These are phyloP conservation scores for Mesostigma viride DNA, from an alignment of 139 green algal species.

Conservation along the genomic window DNA sequence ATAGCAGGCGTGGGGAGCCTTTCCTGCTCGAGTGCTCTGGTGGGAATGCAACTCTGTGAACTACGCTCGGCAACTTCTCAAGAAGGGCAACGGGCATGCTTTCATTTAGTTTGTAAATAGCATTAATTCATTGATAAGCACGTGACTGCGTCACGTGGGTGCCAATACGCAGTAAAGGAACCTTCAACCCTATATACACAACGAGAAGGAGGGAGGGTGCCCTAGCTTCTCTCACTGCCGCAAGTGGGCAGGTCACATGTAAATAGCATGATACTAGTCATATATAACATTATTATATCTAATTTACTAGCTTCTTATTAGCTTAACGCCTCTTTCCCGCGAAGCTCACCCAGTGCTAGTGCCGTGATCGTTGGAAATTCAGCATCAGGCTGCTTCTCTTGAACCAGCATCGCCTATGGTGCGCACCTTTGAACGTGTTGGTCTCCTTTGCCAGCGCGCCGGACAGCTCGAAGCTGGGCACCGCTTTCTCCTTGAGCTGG, in stretches of 20 bases:
- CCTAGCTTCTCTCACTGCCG: too few species aligned
- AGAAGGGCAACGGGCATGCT: too few species aligned
- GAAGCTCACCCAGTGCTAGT: neutral
- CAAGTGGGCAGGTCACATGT: too few species aligned
- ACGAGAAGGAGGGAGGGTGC: too few species aligned
- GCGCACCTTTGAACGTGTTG: slow-evolving; percentile 27
- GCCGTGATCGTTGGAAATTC: neutral
- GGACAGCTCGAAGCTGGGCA: slow-evolving; percentile 21
- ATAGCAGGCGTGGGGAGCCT: too few species aligned
- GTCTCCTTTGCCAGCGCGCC: slow-evolving; percentile 32
- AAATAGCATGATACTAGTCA: neutral
- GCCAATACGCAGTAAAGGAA: too few species aligned
- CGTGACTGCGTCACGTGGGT: too few species aligned
- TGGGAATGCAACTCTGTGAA: too few species aligned
- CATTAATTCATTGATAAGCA: neutral
- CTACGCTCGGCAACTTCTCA: too few species aligned
- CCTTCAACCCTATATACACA: too few species aligned
- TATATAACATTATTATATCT: neutral
- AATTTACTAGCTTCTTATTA: neutral
- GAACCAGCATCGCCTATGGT: neutral
- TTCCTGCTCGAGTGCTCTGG: too few species aligned
- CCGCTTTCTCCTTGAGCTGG: neutral
- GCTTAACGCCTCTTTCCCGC: neutral
- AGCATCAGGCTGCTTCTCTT: neutral
- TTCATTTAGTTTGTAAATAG: too few species aligned